phyloP scores from a whole-genome alignment of 2,329 filamentous ascomycete genomes.

The Epichloe baconii region DNA sequence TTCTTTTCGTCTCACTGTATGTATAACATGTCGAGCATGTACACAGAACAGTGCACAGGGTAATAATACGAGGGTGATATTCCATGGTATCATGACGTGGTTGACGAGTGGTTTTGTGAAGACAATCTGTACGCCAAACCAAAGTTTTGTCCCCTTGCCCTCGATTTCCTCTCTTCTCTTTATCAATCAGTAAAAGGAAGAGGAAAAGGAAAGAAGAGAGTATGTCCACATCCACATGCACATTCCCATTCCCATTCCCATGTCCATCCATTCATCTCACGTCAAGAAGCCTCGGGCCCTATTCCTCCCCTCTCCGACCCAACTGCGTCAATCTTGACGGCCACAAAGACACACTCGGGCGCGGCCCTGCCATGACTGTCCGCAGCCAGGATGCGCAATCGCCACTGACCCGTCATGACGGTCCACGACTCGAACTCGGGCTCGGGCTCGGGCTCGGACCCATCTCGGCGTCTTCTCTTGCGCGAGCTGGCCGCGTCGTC shows the following conservation, averaged over 20 bases:
- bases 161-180: too few species aligned
- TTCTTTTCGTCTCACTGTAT: background rate
- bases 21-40: background rate
- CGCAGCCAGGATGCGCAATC: slow-evolving; percentile 48
- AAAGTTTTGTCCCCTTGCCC: too few species aligned
- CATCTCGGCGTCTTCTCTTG: slow-evolving; percentile 32
- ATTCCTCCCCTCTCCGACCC: slow-evolving; percentile 56
- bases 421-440: slow-evolving; percentile 37
- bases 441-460: slow-evolving; percentile 9
- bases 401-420: slow-evolving; percentile 58
- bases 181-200: background rate
- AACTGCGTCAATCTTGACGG: slow-evolving; percentile 63
- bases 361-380: slow-evolving; percentile 33
- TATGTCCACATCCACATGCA: background rate
- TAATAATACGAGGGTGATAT: background rate
- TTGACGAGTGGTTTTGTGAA: too few species aligned
- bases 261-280: background rate
- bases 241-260: too few species aligned
- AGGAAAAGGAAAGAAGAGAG: too few species aligned
- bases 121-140: too few species aligned
- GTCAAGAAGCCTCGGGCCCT: slow-evolving; percentile 47
- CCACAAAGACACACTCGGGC: slow-evolving; percentile 60
- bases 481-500: slow-evolving; percentile 19
- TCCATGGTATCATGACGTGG: too few species aligned
- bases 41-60: background rate